phyloP scores from a whole-genome alignment of 345 rosid species.

The Rhizophora mangle region DNA sequence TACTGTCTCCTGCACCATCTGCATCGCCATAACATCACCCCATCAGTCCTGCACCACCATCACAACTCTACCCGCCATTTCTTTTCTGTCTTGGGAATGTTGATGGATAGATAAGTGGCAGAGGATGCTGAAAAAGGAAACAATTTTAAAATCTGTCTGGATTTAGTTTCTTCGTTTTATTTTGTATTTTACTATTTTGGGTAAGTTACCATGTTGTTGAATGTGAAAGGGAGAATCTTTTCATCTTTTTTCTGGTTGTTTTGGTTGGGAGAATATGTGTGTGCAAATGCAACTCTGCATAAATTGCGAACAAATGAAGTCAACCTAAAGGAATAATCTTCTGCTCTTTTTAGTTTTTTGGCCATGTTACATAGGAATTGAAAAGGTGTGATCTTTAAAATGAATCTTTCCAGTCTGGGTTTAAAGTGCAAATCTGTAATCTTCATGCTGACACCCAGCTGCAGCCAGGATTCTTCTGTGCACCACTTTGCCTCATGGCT shows the following conservation, averaged over 20 bases:
- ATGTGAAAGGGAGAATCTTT: not conserved
- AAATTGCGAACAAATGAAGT: too few relatives aligned
- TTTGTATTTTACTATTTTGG: not conserved
- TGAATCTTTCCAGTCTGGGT: too few relatives aligned
- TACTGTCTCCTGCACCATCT: slow-evolving; percentile 64
- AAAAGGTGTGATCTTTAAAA: too few relatives aligned
- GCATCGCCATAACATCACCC: slow-evolving; percentile 51
- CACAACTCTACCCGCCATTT: slow-evolving; percentile 53
- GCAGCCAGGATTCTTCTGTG: slow-evolving; percentile 16
- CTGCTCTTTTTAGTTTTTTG: too few relatives aligned
- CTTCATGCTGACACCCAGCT: not conserved
- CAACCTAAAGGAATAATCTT: too few relatives aligned
- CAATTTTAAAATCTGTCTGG: not conserved
- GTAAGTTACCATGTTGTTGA: not conserved
- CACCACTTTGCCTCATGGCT: slow-evolving; percentile 6
- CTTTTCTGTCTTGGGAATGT: not conserved
- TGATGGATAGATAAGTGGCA: not conserved
- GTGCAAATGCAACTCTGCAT: too few relatives aligned
- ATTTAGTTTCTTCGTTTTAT: not conserved
- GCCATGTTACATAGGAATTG: too few relatives aligned
- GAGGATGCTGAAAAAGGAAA: not conserved
- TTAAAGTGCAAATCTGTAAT: not conserved
- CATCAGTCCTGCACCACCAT: slow-evolving; percentile 73
- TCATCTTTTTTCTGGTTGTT: too few relatives aligned
- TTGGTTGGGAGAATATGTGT: too few relatives aligned